A percentile compares a stretch with the other conserved stretches of the same genome.
Evolutionary conservation across 2,329 filamentous ascomycete genomes (phyloP).

Genomic region (Beauveria scarabaeidicola): DNA sequence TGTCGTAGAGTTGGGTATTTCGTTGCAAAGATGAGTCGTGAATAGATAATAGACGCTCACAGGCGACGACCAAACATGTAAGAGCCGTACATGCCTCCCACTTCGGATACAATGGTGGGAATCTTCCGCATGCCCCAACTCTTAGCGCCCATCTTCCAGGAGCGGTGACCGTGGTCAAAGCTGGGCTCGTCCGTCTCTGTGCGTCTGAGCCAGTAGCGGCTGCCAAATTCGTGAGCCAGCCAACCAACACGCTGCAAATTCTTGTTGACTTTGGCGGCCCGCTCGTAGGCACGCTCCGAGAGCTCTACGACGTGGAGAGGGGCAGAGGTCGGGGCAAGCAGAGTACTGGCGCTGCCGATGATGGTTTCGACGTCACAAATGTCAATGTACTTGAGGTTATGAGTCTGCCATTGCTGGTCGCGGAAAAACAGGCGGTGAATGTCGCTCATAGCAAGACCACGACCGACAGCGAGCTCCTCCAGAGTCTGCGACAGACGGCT

Average conservation of each 20-base stretch:
- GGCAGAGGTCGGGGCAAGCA: conserved; percentile 51
- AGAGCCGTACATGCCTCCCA: conserved; percentile 85
- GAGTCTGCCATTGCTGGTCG: conserved; percentile 36
- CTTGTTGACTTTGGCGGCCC: conserved; percentile 53
- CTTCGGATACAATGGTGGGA: conserved; percentile 82
- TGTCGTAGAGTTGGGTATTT: not conserved
- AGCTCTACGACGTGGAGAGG: conserved; percentile 73
- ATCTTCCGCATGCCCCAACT: conserved; percentile 87
- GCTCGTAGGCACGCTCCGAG: conserved; percentile 56
- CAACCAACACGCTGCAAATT: conserved; percentile 57
- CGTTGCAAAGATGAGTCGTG: conserved; percentile 5
- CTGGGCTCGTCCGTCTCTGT: conserved; percentile 28
- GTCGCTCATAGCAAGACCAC: conserved; percentile 56
- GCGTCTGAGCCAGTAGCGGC: conserved; percentile 59
- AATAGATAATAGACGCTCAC: conserved; percentile 23
- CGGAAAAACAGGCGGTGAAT: conserved; percentile 57
- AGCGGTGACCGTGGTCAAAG: conserved; percentile 41
- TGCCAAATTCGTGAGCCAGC: conserved; percentile 61
- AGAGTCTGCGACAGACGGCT: conserved; percentile 57
- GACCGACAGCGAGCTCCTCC: conserved; percentile 68
- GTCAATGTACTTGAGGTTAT: conserved; percentile 66
- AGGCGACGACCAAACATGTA: conserved; percentile 56
- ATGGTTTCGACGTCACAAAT: conserved; percentile 56
- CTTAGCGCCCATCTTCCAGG: conserved; percentile 78
- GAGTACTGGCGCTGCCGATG: conserved; percentile 47